Base-by-base conservation (phyloP, 2,329 filamentous ascomycete genomes). In the Fusarium chuoi region DNA sequence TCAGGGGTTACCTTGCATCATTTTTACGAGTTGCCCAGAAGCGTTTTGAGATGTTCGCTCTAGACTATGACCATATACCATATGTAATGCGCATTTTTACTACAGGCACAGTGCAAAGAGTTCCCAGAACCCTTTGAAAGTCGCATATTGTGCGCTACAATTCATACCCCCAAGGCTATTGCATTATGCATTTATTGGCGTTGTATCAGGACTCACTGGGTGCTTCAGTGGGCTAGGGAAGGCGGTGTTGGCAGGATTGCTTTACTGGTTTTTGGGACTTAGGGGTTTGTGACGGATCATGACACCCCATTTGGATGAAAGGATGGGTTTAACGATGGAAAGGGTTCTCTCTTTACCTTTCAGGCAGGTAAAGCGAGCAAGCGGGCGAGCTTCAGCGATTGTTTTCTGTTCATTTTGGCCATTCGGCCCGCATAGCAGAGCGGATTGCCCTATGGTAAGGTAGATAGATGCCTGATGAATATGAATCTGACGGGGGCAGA, bases 151-250 rank as follows among this genome's bases (percentile, higher is more conserved):
- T 61, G 70, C 64, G 75, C 73, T 77, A 68, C 70, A 65, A 68
- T 72, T 71, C 60, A 73, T 74, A 78, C 73, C 74, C 71, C 65
- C 62, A 54, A 63, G 69, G 69, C 65, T 75, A 68, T 60, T 62
- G 69, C 77, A 75, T 77, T 65, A 78, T 78, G 75, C 78, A 79
- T 79, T 77, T 73, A 77, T 61, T 68, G 78, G 78, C 78, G 78
- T 78, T 76, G 71, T 62, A 78, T 75, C 66, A 77, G 74, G 60
- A 71, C 69, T 75, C 63, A 70, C 70, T 75, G 62, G 52, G 72
- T 65, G 66, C 68, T 75, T 71, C 75, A 74, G 60, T 71, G 65
- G 77, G 70, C 68, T 69, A 54, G 46, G 56, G 61, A 66, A 70
- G 52, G 56, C 58, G 54, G 77, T 76, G 77, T 77, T 78, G 70